phyloP scores from a whole-genome alignment of 176 grass and related monocot species.

The Aegilops umbellulata region DNA sequence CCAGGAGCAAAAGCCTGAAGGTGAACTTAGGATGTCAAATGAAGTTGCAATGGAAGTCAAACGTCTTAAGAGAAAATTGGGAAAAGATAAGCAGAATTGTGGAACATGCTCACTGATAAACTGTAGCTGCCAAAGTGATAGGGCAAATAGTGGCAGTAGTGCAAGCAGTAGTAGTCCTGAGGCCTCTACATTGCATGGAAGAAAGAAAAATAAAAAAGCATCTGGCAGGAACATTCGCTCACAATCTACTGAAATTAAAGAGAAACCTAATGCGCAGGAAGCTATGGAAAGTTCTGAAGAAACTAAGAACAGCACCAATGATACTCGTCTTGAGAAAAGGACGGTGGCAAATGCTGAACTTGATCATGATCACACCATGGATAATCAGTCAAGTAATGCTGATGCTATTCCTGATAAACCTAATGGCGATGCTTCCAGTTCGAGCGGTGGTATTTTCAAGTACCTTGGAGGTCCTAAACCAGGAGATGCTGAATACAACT shows the following conservation, averaged over 20 bases:
- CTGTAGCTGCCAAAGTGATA: conserved; percentile 94
- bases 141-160: conserved; percentile 84
- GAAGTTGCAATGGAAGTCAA: conserved; percentile 98
- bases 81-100: conserved; percentile 79
- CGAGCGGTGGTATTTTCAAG: conserved; percentile 87
- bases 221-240: conserved; percentile 37
- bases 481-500: conserved; percentile 78
- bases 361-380: not conserved
- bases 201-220: conserved; percentile 82
- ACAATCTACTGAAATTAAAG: conserved; percentile 30
- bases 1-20: conserved; percentile 46
- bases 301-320: conserved; percentile 28
- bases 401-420: conserved; percentile 37
- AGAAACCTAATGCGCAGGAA: conserved; percentile 19
- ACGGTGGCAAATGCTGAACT: conserved; percentile 12
- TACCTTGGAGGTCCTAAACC: conserved; percentile 79
- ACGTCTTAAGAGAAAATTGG: conserved; percentile 93
- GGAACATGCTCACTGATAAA: conserved; percentile 87
- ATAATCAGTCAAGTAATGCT: conserved; percentile 19
- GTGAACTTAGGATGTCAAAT: conserved; percentile 77
- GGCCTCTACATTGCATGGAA: conserved; percentile 42
- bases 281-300: conserved; percentile 33
- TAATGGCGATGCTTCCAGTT: conserved; percentile 38
- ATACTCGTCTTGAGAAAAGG: conserved; percentile 24
- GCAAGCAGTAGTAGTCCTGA: conserved; percentile 85